Conservation (phyloP, 2,329 filamentous ascomycete genomes). For the Epichloe sp. region DNA sequence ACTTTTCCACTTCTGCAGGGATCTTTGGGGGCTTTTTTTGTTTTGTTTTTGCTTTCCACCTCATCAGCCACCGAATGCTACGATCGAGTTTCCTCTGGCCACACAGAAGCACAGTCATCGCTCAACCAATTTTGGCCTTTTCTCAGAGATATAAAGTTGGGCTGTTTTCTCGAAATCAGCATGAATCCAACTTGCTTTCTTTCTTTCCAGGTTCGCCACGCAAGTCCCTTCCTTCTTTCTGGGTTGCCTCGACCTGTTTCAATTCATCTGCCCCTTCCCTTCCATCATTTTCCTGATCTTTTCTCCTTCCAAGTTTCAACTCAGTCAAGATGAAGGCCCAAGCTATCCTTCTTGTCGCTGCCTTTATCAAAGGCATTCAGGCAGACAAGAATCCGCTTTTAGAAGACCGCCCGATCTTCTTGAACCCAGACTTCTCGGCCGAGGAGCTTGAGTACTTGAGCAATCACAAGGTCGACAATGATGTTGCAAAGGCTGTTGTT, state of each 20-base stretch:
- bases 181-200: neutral
- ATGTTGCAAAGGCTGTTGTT: no score
- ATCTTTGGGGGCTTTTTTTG: no score
- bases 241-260: neutral
- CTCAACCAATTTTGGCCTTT: no score
- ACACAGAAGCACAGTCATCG: no score
- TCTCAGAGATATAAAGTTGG: neutral
- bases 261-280: neutral
- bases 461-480: no score
- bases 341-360: neutral
- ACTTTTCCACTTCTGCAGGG: neutral
- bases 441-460: no score
- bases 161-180: neutral
- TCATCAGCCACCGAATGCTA: neutral
- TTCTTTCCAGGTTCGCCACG: neutral
- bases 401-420: neutral
- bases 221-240: neutral
- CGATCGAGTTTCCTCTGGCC: no score
- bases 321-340: constrained; percentile 1
- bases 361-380: neutral
- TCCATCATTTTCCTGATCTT: neutral
- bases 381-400: neutral
- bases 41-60: neutral
- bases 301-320: neutral
- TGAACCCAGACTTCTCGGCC: neutral